These are phyloP conservation scores for Malus hybrid DNA, from an alignment of 331 rosid genomes.

Conservation along the genomic window DNA sequence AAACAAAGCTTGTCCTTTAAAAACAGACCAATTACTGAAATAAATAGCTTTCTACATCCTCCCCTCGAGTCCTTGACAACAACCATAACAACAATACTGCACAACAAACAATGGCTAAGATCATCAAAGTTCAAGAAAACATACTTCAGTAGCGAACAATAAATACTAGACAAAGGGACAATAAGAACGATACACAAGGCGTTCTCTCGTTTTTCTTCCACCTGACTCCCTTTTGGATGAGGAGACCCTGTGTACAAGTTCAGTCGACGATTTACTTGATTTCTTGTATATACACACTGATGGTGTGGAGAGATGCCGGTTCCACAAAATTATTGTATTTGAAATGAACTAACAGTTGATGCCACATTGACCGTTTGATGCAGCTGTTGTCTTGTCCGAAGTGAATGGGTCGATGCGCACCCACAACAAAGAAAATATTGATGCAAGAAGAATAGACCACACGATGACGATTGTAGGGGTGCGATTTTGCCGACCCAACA, in stretches of 20 bases:
- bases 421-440: constrained; percentile 94
- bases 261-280: constrained; percentile 14
- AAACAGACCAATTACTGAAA: neutral
- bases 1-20: neutral
- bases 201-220: constrained; percentile 13
- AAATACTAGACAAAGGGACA: neutral
- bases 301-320: neutral
- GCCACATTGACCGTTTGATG: constrained; percentile 77
- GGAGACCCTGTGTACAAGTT: neutral
- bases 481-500: constrained; percentile 86
- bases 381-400: constrained; percentile 31
- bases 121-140: constrained; percentile 9
- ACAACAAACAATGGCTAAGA: constrained; percentile 14
- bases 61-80: constrained; percentile 7
- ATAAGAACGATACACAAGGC: constrained; percentile 1
- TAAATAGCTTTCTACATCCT: constrained; percentile 6
- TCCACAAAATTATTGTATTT: constrained; percentile 9
- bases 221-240: constrained; percentile 5
- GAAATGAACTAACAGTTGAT: constrained; percentile 54
- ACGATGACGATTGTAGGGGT: constrained; percentile 96
- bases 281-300: constrained; percentile 46
- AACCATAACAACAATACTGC: constrained; percentile 17
- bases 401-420: constrained; percentile 96
- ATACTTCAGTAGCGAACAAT: neutral
- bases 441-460: constrained; percentile 96